phyloP scores from a whole-genome alignment of 192 early-diverging fungal genomes.

The Podila epigama region DNA sequence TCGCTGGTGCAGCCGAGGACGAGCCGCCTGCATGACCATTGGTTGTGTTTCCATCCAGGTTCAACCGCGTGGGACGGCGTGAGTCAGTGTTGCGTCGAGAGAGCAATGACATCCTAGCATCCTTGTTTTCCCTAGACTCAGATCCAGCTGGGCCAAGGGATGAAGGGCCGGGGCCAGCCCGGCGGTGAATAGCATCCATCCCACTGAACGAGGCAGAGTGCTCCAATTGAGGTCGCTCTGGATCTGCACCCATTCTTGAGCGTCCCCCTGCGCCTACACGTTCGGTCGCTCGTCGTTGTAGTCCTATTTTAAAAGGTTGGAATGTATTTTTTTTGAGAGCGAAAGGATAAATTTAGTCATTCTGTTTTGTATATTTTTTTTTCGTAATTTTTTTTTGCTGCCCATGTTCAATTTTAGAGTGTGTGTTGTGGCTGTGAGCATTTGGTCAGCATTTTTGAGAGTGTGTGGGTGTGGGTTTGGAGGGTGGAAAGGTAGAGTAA shows the following conservation, averaged over 20 bases:
- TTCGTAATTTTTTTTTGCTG: too few relatives aligned
- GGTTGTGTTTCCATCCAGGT: constrained; percentile 16
- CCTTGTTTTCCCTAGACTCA: constrained; percentile 23
- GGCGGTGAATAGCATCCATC: neutral
- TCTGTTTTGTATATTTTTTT: too few relatives aligned
- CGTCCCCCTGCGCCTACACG: constrained; percentile 17
- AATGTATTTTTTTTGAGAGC: neutral
- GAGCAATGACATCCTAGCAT: constrained; percentile 25
- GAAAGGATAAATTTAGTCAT: too few relatives aligned
- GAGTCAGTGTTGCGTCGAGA: constrained; percentile 40
- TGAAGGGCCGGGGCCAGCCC: constrained; percentile 14
- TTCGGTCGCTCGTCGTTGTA: constrained; percentile 41
- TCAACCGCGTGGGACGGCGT: constrained; percentile 28
- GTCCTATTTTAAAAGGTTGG: constrained; percentile 8
- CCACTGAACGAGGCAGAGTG: constrained; percentile 36
- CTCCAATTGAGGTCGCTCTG: constrained; percentile 28
- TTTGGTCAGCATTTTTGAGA: too few relatives aligned
- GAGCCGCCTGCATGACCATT: constrained; percentile 5
- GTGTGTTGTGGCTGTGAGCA: too few relatives aligned
- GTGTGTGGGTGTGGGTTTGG: too few relatives aligned
- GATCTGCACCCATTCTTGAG: constrained; percentile 32
- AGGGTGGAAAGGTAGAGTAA: too few relatives aligned
- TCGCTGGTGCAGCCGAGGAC: constrained; percentile 5
- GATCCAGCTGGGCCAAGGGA: constrained; percentile 26
- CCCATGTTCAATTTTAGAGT: too few relatives aligned